Conservation (phyloP, 2,329 filamentous ascomycete genomes). For the Coniochaeta ligniaria region DNA sequence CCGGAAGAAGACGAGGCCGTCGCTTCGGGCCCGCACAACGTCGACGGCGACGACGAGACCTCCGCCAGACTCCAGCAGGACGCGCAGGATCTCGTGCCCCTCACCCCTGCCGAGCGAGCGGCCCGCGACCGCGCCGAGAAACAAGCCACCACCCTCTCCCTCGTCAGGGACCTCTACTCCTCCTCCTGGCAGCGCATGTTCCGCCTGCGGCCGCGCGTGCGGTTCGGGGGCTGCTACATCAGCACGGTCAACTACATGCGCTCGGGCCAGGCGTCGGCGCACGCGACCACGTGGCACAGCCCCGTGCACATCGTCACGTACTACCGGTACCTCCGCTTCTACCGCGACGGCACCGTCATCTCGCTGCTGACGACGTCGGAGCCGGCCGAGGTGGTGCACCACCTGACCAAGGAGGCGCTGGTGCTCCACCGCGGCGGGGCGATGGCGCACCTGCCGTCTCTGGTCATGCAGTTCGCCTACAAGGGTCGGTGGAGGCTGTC, state of each 20-base stretch:
- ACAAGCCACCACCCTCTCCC: constrained; percentile 29
- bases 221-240: constrained; percentile 96
- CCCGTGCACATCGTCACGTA: constrained; percentile 96
- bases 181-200: constrained; percentile 64
- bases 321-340: constrained; percentile 93
- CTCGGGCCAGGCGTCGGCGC: constrained; percentile 64
- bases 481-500: constrained; percentile 46
- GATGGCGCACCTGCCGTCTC: constrained; percentile 32
- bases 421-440: constrained; percentile 30
- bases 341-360: constrained; percentile 79
- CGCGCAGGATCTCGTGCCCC: constrained; percentile 11
- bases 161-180: constrained; percentile 35
- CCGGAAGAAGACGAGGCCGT: constrained; percentile 18
- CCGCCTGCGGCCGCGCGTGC: constrained; percentile 72
- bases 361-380: constrained; percentile 75
- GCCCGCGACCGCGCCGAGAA: constrained; percentile 17
- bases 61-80: neutral
- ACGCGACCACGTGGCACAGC: constrained; percentile 66
- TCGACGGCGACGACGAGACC: neutral
- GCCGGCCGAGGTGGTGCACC: constrained; percentile 79
- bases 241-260: constrained; percentile 93
- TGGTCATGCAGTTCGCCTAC: constrained; percentile 62
- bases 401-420: constrained; percentile 67
- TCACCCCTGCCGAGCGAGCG: constrained; percentile 28
- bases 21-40: constrained; percentile 9